These are phyloP conservation scores for Cyanodermella asteris DNA, from an alignment of 2,329 filamentous ascomycete genomes.

Conservation along the genomic window DNA sequence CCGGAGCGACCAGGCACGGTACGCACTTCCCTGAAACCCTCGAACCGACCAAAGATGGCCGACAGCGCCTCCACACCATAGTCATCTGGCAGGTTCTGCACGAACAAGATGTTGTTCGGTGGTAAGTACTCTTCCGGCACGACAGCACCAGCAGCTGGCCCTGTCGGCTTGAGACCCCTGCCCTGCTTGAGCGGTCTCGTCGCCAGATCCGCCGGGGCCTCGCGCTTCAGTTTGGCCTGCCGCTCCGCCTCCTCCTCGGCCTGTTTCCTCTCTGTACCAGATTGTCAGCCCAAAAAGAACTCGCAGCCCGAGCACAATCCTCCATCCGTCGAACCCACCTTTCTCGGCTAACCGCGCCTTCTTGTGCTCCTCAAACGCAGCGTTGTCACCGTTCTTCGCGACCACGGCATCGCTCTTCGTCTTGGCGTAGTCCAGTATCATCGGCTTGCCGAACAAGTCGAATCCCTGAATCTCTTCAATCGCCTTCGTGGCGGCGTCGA, in stretches of 20 bases:
- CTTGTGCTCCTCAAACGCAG: slow-evolving; percentile 79
- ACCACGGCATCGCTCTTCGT: slow-evolving; percentile 78
- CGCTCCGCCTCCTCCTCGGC: slow-evolving; percentile 60
- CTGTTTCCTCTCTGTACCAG: slow-evolving; percentile 45
- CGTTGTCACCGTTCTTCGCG: slow-evolving; percentile 44
- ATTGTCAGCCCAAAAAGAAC: slow-evolving; percentile 7
- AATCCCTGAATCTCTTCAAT: slow-evolving; percentile 85
- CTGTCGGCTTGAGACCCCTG: slow-evolving; percentile 55
- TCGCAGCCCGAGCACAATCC: neutral
- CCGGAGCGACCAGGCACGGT: slow-evolving; percentile 67
- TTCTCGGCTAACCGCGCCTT: slow-evolving; percentile 68
- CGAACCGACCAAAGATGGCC: slow-evolving; percentile 66
- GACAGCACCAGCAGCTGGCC: slow-evolving; percentile 42
- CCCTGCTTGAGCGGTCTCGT: slow-evolving; percentile 48
- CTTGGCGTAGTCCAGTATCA: slow-evolving; percentile 63
- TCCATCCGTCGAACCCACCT: slow-evolving; percentile 30
- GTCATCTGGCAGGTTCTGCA: slow-evolving; percentile 77
- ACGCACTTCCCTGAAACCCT: slow-evolving; percentile 84
- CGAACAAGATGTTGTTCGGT: slow-evolving; percentile 88
- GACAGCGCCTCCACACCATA: slow-evolving; percentile 63
- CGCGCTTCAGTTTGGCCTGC: slow-evolving; percentile 52
- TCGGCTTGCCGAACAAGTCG: slow-evolving; percentile 75
- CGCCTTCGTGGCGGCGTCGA: slow-evolving; percentile 58
- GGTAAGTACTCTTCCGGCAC: slow-evolving; percentile 96
- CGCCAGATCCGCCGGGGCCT: slow-evolving; percentile 21